These are phyloP conservation scores for Backusella mclennaniae DNA, from an alignment of 192 early-diverging fungal species.

Conservation along the genomic window DNA sequence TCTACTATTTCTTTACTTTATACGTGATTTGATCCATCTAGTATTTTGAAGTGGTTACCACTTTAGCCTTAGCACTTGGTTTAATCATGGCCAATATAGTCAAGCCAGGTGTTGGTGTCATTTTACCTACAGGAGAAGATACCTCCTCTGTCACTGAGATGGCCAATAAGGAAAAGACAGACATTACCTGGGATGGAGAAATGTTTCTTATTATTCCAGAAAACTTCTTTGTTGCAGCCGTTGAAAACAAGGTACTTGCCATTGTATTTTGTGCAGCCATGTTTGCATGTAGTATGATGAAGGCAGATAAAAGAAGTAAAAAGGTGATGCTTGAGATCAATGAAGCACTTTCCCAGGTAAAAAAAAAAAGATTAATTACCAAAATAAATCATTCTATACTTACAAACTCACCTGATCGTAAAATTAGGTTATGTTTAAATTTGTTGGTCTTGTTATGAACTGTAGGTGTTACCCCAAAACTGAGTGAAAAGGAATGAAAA, in stretches of 20 bases:
- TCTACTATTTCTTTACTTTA: background rate
- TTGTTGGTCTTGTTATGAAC: constrained; percentile 56
- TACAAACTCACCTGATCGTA: background rate
- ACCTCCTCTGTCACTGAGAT: background rate
- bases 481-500: background rate
- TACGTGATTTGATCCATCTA: background rate
- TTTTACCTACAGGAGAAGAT: constrained; percentile 17
- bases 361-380: background rate
- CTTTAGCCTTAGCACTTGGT: constrained; percentile 63
- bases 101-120: constrained; percentile 58
- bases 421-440: constrained; percentile 59
- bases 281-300: constrained; percentile 58
- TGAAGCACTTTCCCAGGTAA: constrained; percentile 45
- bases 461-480: constrained; percentile 18
- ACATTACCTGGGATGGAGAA: constrained; percentile 53
- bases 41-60: constrained; percentile 67
- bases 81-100: constrained; percentile 56
- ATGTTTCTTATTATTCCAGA: constrained; percentile 57
- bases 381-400: background rate
- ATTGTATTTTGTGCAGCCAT: constrained; percentile 63
- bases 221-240: constrained; percentile 53
- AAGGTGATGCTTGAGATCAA: constrained; percentile 54
- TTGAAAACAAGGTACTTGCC: constrained; percentile 39
- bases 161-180: constrained; percentile 13
- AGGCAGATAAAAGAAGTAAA: constrained; percentile 36